Evolutionary conservation across 2,329 filamentous ascomycete genomes (phyloP), one percentile per base, ranked within the genome.

Genomic region (Ceratocystis diversiconidia): DNA sequence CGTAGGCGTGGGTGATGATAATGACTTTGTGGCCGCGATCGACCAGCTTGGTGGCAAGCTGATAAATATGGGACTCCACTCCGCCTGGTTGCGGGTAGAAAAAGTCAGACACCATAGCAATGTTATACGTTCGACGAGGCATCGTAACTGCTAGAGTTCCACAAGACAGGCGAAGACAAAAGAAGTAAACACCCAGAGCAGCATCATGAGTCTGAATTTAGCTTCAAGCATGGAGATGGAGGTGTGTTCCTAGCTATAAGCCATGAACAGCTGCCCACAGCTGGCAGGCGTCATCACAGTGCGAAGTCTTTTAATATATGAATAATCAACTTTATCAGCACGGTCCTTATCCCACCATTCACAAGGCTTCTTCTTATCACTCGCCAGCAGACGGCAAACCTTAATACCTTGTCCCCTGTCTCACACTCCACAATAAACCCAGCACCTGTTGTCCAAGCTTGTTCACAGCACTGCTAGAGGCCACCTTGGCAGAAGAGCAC

Each of bases 11-110:
- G 0, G 94, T 99, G 72, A 99, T 94, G 73, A 99, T 88, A 69
- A 99, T 90, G 71, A 99, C 92, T 78, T 96, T 96, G 79, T 99
- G 94, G 50, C 94, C 94, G 50, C 94, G 89, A 75, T 99, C 92
- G 70, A 97, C 91, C 70, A 99, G 85, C 82, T 97, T 99, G 66
- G 88, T 90, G 41, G 92, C 94, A 50, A 99, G 81, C 76, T 99
- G 94, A 78, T 99, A 99, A 71, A 99, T 97, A 77, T 99, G 94
- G 75, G 90, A 95, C 78, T 99, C 94, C 70, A 99, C 85, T 71
- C 94, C 94, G 73, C 94, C 92, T 63, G 94, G 92, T 73, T 97
- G 92, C 15, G 94, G 94, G 74, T 95, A 99, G 85, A 99, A 99
- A 82, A 95, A 96, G 80, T 99, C 94, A 82, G 92, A 92, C 75